A percentile compares a stretch with the other conserved stretches of the same genome.
Conservation (phyloP, 345 rosid genomes). For the Lagerstroemia speciosa region DNA sequence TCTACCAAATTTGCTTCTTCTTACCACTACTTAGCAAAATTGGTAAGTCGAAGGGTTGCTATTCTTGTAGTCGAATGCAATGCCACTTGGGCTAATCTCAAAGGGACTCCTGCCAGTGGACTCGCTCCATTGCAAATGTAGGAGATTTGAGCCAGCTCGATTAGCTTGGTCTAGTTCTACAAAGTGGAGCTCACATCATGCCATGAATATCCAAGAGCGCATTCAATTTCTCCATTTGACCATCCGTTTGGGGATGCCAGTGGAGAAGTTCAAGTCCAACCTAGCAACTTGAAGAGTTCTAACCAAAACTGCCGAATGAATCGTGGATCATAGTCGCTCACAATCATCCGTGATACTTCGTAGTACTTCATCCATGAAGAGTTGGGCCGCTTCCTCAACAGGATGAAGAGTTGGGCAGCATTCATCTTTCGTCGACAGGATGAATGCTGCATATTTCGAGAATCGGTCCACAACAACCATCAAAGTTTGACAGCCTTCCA, state of each 20-base stretch:
- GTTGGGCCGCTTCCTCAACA: not conserved
- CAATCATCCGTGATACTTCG: not conserved
- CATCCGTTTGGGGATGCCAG: constrained; percentile 5
- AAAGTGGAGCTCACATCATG: not conserved
- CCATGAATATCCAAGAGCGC: not conserved
- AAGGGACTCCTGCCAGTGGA: too few species aligned
- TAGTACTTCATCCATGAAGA: constrained; percentile 1
- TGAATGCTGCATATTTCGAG: not conserved
- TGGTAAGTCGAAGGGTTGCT: too few species aligned
- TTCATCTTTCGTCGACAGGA: not conserved
- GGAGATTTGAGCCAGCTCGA: too few species aligned
- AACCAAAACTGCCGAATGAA: constrained; percentile 1
- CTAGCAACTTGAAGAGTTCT: not conserved
- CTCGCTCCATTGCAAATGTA: too few species aligned
- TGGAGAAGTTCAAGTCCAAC: not conserved
- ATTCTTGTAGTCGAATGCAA: too few species aligned
- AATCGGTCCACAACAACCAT: not conserved
- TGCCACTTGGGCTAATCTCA: too few species aligned
- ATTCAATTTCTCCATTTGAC: constrained; percentile 2
- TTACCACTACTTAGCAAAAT: too few species aligned
- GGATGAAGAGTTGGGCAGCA: not conserved
- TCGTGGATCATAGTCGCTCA: not conserved
- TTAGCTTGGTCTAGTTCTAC: not conserved
- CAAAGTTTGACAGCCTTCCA: not conserved
- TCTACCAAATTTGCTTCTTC: too few species aligned